Percentiles rank a stretch among this genome's conserved stretches.
These are phyloP conservation scores for Laguncularia racemosa DNA, from an alignment of 345 rosid species.

Conservation along the genomic window DNA sequence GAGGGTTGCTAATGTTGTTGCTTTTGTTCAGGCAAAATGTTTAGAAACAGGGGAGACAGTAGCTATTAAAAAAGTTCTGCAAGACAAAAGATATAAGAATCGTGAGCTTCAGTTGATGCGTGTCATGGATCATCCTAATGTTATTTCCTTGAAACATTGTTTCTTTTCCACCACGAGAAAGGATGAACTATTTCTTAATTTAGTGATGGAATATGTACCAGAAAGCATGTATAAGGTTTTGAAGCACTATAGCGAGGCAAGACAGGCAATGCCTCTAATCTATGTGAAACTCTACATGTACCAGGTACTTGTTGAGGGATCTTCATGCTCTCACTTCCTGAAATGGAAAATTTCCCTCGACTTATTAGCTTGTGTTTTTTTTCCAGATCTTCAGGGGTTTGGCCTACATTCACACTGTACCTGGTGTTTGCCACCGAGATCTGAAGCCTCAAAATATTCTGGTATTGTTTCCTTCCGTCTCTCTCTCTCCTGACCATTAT, in stretches of 20 bases:
- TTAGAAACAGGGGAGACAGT: constrained; percentile 84
- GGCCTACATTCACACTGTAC: constrained; percentile 71
- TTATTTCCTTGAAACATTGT: constrained; percentile 77
- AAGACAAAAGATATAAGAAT: constrained; percentile 80
- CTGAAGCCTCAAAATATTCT: constrained; percentile 86
- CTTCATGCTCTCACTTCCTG: not conserved
- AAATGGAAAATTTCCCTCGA: not conserved
- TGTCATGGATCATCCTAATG: constrained; percentile 83
- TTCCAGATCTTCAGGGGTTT: constrained; percentile 75
- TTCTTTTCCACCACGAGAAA: constrained; percentile 81
- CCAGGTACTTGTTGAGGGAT: constrained; percentile 34
- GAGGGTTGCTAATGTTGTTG: not conserved
- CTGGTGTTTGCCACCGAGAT: constrained; percentile 87
- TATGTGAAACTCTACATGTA: constrained; percentile 80
- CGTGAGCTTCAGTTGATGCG: constrained; percentile 79
- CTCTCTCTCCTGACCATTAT: not conserved
- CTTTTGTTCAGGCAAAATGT: constrained; percentile 50
- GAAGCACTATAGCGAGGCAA: constrained; percentile 74
- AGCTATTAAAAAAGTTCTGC: constrained; percentile 81
- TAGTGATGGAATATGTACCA: constrained; percentile 90
- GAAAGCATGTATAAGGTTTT: constrained; percentile 84
- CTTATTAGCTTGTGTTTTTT: constrained; percentile 6
- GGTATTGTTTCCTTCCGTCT: constrained; percentile 36
- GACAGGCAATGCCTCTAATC: constrained; percentile 75
- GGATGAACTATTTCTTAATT: constrained; percentile 74